Percentiles rank a stretch among this genome's conserved stretches.
phyloP scores from a whole-genome alignment of 202 grass and related monocot genomes.

The Zoysia matrella region DNA sequence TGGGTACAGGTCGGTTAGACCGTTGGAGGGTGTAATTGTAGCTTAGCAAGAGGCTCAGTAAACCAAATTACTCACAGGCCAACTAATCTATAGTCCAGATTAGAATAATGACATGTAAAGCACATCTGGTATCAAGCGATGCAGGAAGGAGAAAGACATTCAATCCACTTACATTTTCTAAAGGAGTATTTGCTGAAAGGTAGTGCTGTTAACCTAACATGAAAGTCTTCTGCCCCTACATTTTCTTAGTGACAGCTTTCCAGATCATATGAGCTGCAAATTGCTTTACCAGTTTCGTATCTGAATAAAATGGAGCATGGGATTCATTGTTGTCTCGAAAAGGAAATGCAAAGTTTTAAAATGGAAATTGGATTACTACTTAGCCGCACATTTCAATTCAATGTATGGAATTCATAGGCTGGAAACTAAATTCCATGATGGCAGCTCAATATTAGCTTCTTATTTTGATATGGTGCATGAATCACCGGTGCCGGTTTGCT shows the following conservation, averaged over 20 bases:
- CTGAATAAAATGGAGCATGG: no score
- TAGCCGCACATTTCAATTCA: not conserved
- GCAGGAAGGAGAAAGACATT: conserved; percentile 9
- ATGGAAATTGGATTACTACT: not conserved
- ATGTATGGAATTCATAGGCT: not conserved
- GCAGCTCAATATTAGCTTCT: not conserved
- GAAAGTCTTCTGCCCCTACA: not conserved
- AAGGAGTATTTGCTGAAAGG: conserved; percentile 5
- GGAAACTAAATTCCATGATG: conserved; percentile 20
- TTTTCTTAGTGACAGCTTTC: no score
- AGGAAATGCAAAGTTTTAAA: no score
- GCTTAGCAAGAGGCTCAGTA: conserved; percentile 5
- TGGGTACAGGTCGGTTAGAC: not conserved
- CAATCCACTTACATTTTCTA: not conserved
- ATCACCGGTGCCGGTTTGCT: not conserved
- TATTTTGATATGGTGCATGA: not conserved
- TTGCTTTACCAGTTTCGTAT: no score
- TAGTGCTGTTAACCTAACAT: conserved; percentile 10
- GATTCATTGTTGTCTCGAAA: no score
- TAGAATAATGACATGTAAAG: not conserved
- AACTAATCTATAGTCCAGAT: not conserved
- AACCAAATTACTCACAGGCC: not conserved
- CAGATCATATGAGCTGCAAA: no score
- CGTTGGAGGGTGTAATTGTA: not conserved
- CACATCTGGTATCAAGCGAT: not conserved